A percentile compares a stretch with the other conserved stretches of the same genome.
Conservation (phyloP, 1,284 basidiomycete species). For the Fomitopsis betulina region DNA sequence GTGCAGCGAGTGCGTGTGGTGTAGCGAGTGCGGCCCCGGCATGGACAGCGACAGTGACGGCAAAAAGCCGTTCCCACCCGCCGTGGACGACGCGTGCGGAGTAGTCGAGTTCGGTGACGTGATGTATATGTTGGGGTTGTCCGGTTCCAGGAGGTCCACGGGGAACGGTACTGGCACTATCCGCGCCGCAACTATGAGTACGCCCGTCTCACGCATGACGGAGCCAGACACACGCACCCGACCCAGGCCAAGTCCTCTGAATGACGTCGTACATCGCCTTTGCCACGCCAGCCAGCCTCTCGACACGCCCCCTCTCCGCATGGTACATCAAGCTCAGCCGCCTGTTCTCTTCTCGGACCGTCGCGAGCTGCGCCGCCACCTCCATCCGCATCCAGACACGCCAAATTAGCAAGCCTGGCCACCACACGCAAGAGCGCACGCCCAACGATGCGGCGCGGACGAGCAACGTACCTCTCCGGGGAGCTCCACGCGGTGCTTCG, state of each 20-base stretch:
- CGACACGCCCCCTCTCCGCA: constrained; percentile 43
- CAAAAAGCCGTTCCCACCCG: constrained; percentile 11
- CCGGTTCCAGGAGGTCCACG: constrained; percentile 50
- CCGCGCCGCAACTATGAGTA: neutral
- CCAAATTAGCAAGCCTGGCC: neutral
- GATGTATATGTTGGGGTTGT: constrained; percentile 66
- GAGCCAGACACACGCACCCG: constrained; percentile 34
- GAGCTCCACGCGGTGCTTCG: constrained; percentile 68
- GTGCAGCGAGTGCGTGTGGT: constrained; percentile 30
- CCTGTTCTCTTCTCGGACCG: constrained; percentile 45
- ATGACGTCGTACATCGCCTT: constrained; percentile 56
- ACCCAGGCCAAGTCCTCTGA: constrained; percentile 46
- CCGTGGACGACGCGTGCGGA: constrained; percentile 25
- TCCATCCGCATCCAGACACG: constrained; percentile 30
- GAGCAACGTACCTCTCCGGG: constrained; percentile 57
- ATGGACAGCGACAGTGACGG: constrained; percentile 25
- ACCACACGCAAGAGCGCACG: constrained; percentile 35
- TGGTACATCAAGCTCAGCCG: constrained; percentile 12
- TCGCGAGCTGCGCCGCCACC: constrained; percentile 61
- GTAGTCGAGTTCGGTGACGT: constrained; percentile 53
- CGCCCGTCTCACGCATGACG: neutral
- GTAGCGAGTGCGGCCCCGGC: constrained; percentile 13
- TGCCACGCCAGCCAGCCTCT: constrained; percentile 32
- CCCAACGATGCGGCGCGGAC: neutral
- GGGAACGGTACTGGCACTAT: constrained; percentile 61